Evolutionary conservation across 768 basidiomycete genomes (phyloP), one percentile per base, ranked within the genome.

Genomic region (Hygrocybe punicea): DNA sequence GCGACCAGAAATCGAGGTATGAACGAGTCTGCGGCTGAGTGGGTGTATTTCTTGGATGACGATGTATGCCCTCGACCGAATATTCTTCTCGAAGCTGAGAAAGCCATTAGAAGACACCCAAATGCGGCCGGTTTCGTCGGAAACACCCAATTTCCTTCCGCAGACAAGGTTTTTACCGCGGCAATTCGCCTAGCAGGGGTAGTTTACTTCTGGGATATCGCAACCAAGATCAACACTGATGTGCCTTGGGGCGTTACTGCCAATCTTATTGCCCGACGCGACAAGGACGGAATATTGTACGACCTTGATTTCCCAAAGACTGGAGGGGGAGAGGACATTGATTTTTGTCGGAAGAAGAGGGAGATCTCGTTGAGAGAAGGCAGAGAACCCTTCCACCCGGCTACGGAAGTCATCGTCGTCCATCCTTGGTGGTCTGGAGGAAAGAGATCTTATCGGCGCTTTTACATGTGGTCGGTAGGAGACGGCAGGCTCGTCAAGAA

Each of bases 171-270:
- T 9, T 84, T 81, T 68, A 84, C 76, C 2, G 69, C 80, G 1
- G 84, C 83, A 0, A 71, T 81, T 4, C 82, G 83, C 58, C 70
- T 84, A 4, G 76, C 81, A 1, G 83, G 82, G 1, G 80, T 83
- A 3, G 81, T 81, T 1, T 81, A 78, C 61, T 85, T 84, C 63
- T 86, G 83, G 82, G 78, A 84, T 61, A 83, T 85, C 48, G 80
- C 84, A 1, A 62, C 63, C 8, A 84, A 84, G 64, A 72, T 79
- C 56, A 48, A 65, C 0, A 60, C 64, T 16, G 81, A 84, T 53
- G 63, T 84, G 36, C 83, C 84, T 0, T 85, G 84, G 84, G 84
- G 84, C 1, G 81, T 84, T 2, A 84, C 84, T 0, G 83, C 83
- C 1, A 84, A 84, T 61, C 73, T 85, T 16, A 78, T 84, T 21